Evolutionary conservation across 2,329 filamentous ascomycete genomes (phyloP).

Genomic region (Xylaria sp.): DNA sequence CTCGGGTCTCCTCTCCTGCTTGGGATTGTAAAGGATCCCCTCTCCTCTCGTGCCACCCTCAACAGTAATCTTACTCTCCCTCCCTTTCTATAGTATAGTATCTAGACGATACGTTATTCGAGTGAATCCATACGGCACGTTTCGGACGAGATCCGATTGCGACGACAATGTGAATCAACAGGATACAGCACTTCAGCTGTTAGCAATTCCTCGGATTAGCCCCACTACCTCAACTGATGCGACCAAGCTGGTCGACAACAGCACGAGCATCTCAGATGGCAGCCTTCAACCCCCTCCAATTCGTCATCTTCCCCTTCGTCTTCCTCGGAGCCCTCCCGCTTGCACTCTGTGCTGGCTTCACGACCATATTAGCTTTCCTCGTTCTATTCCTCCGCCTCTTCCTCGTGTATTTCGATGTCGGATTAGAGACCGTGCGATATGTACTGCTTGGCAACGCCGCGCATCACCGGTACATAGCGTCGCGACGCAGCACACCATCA

Average conservation of each 20-base stretch:
- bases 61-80: no score
- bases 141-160: slow-evolving; percentile 5
- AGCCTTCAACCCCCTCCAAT: slow-evolving; percentile 57
- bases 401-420: slow-evolving; percentile 66
- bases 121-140: background rate
- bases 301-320: slow-evolving; percentile 63
- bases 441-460: slow-evolving; percentile 50
- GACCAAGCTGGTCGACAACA: slow-evolving; percentile 7
- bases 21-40: no score
- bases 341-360: slow-evolving; percentile 64
- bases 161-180: slow-evolving; percentile 31
- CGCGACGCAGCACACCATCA: slow-evolving; percentile 22
- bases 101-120: background rate
- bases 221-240: slow-evolving; percentile 12
- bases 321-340: slow-evolving; percentile 65
- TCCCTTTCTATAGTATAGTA: no score
- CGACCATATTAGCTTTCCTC: slow-evolving; percentile 63
- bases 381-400: slow-evolving; percentile 63
- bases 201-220: slow-evolving; percentile 4
- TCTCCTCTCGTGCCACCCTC: no score
- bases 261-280: slow-evolving; percentile 45
- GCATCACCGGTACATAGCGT: slow-evolving; percentile 34
- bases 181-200: background rate
- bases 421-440: slow-evolving; percentile 58
- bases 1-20: no score